Conservation (phyloP, 2,329 filamentous ascomycete genomes). For the Talaromyces amestolkiae region DNA sequence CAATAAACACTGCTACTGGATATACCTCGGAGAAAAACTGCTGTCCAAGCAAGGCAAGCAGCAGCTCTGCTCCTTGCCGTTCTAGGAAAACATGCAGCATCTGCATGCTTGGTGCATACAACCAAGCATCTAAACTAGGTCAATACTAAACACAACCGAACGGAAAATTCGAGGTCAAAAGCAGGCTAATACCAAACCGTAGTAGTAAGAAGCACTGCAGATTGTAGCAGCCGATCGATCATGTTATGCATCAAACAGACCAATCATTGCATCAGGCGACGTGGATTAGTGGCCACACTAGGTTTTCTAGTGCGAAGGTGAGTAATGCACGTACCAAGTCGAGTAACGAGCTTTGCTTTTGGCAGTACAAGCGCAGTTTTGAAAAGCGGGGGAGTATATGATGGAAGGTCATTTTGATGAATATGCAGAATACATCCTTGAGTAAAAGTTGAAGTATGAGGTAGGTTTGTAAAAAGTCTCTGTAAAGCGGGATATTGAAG, state of each 20-base stretch:
- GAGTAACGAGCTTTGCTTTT: background rate
- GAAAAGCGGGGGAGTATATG: conserved; percentile 1
- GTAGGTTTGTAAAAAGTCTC: background rate
- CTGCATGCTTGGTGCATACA: background rate
- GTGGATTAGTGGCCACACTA: background rate
- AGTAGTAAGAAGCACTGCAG: background rate
- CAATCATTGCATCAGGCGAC: background rate
- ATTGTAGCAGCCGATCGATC: conserved; percentile 2
- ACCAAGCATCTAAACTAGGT: background rate
- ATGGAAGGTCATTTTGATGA: background rate
- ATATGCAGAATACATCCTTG: background rate
- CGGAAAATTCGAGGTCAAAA: background rate
- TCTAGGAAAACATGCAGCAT: background rate
- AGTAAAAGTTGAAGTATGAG: background rate
- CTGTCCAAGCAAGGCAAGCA: background rate
- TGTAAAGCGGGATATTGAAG: background rate
- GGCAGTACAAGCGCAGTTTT: background rate
- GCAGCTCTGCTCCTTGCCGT: conserved; percentile 2
- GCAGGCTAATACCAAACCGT: background rate
- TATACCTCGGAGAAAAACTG: background rate
- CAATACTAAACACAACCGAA: background rate
- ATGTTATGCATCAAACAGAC: background rate
- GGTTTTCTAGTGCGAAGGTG: background rate
- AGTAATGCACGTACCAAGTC: background rate
- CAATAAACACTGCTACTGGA: background rate